phyloP scores from a whole-genome alignment of 768 basidiomycete genomes.

The Lentinula aciculospora region DNA sequence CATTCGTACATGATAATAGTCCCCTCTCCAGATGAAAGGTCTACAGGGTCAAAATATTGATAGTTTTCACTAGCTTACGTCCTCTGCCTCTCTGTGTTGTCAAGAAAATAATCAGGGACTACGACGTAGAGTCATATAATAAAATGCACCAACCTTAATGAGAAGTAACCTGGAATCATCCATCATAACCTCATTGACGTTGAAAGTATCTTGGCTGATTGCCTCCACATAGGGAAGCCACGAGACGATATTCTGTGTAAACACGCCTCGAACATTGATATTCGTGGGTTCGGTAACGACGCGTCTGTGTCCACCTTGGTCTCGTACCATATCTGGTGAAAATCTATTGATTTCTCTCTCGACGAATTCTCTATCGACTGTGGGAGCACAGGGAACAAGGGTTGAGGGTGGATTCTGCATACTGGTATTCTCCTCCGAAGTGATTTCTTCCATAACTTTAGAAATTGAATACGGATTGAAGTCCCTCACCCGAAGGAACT shows the following conservation, averaged over 20 bases:
- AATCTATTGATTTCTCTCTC: neutral
- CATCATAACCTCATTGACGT: conserved; percentile 54
- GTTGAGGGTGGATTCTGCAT: neutral
- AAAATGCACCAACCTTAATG: conserved; percentile 29
- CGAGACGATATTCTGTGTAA: conserved; percentile 40
- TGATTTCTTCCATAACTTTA: conserved; percentile 8
- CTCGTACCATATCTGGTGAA: conserved; percentile 11
- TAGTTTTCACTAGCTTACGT: conserved; percentile 30
- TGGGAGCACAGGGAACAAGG: neutral
- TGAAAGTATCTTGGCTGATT: conserved; percentile 39
- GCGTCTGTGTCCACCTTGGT: conserved; percentile 18
- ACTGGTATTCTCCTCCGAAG: neutral
- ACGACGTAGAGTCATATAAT: no score
- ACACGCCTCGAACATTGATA: conserved; percentile 38
- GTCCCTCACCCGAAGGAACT: conserved; percentile 27
- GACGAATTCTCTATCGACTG: no score
- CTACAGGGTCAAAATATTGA: conserved; percentile 43
- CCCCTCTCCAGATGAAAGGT: no score
- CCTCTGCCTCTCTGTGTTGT: conserved; percentile 28
- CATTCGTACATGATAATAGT: no score
- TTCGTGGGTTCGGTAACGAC: conserved; percentile 37
- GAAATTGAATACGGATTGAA: conserved; percentile 29
- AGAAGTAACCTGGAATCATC: conserved; percentile 45
- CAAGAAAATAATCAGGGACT: conserved; percentile 3
- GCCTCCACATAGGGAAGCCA: conserved; percentile 47